These are phyloP conservation scores for Coemansia sp. DNA, from an alignment of 192 early-diverging fungal genomes.

Conservation along the genomic window DNA sequence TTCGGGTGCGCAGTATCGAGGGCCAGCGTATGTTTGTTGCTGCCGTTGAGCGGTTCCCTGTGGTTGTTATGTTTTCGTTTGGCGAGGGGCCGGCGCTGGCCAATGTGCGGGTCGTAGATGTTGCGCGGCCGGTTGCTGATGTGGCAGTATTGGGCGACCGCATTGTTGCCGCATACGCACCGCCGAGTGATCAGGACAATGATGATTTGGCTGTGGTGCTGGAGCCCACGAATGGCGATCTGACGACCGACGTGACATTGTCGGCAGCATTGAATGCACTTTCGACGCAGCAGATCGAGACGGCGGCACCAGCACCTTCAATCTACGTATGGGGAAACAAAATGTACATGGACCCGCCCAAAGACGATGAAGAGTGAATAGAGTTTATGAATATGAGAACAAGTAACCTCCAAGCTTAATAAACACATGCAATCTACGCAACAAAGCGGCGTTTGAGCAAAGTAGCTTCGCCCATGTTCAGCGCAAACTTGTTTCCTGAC, in stretches of 20 bases:
- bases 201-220: conserved; percentile 9
- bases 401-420: background rate
- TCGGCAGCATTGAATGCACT: conserved; percentile 13
- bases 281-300: conserved; percentile 11
- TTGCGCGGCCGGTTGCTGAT: conserved; percentile 29
- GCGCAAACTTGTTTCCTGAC: conserved; percentile 30
- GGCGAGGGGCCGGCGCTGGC: conserved; percentile 10
- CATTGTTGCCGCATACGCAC: conserved; percentile 27
- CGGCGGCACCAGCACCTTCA: conserved; percentile 12
- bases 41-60: conserved; percentile 40
- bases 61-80: conserved; percentile 30
- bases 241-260: conserved; percentile 10
- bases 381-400: background rate
- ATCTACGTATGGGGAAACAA: conserved; percentile 54
- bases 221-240: conserved; percentile 3
- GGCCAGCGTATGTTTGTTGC: conserved; percentile 24
- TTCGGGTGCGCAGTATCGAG: conserved; percentile 37
- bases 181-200: background rate
- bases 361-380: conserved; percentile 20
- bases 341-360: conserved; percentile 36
- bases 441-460: conserved; percentile 51
- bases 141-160: conserved; percentile 23
- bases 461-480: conserved; percentile 54
- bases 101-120: conserved; percentile 21
- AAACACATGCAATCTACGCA: conserved; percentile 6